Conservation (phyloP, 1,284 basidiomycete genomes). For the Cerioporus squamosus region DNA sequence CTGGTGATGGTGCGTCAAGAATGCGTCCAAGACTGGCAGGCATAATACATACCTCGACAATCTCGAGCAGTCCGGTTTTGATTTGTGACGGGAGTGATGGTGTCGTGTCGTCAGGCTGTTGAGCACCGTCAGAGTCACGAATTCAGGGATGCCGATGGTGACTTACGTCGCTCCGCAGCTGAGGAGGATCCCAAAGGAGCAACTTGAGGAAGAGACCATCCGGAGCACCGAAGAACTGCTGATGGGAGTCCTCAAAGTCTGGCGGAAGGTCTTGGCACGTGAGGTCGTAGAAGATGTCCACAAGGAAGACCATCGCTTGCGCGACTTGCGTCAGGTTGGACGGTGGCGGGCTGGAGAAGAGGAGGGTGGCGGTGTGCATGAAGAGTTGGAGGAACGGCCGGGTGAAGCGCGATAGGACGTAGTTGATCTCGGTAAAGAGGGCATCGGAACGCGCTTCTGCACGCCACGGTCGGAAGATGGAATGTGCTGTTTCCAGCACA, state of each 20-base stretch:
- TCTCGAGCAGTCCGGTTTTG: constrained; percentile 90
- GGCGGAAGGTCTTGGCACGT: constrained; percentile 96
- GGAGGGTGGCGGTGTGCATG: constrained; percentile 60
- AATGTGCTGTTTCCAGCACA: constrained; percentile 93
- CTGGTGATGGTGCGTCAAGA: constrained; percentile 40
- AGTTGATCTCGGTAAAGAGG: constrained; percentile 92
- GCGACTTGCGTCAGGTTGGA: constrained; percentile 58
- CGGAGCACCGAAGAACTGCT: constrained; percentile 76
- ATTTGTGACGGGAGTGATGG: constrained; percentile 87
- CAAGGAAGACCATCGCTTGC: constrained; percentile 77
- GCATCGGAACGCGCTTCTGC: constrained; percentile 87
- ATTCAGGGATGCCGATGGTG: background rate
- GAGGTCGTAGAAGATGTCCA: constrained; percentile 93
- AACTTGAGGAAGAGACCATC: constrained; percentile 81
- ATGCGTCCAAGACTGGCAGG: too few relatives aligned
- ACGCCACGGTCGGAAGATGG: constrained; percentile 94
- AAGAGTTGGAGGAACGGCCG: constrained; percentile 86
- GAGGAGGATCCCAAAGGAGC: constrained; percentile 76
- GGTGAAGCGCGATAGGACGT: constrained; percentile 87
- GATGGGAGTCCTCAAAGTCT: constrained; percentile 89
- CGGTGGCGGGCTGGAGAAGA: constrained; percentile 48
- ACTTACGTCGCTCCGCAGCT: constrained; percentile 75
- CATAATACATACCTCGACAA: constrained; percentile 66
- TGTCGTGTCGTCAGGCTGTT: constrained; percentile 82
- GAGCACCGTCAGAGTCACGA: constrained; percentile 10